A percentile compares a stretch with the other conserved stretches of the same genome.
phyloP scores from a whole-genome alignment of 192 early-diverging fungal species.

The Martensiomyces pterosporus region DNA sequence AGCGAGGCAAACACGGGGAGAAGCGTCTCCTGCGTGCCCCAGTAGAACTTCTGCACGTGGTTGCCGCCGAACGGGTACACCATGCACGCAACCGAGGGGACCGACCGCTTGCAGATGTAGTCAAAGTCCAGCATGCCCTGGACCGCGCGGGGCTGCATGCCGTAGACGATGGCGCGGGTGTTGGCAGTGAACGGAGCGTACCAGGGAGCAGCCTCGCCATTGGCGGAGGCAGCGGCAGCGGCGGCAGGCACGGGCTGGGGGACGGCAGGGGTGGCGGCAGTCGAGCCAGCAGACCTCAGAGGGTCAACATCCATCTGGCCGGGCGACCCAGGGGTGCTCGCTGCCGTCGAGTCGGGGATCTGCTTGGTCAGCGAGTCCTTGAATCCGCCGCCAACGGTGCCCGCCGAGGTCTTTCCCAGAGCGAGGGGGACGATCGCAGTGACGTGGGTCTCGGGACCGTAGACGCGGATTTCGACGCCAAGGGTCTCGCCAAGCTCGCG shows the following conservation, averaged over 20 bases:
- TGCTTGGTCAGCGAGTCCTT: constrained; percentile 56
- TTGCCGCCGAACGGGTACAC: constrained; percentile 98
- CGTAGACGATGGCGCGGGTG: constrained; percentile 92
- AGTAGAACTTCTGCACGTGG: constrained; percentile 99
- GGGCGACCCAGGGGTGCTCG: constrained; percentile 46
- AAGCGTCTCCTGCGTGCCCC: constrained; percentile 97
- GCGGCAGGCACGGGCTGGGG: constrained; percentile 48
- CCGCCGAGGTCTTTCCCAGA: constrained; percentile 53
- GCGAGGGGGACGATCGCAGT: constrained; percentile 98
- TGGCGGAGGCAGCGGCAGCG: constrained; percentile 21
- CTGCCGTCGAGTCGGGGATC: constrained; percentile 46
- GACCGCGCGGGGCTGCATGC: constrained; percentile 98
- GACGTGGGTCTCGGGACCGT: constrained; percentile 96
- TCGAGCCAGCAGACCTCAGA: constrained; percentile 19
- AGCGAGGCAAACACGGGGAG: constrained; percentile 89
- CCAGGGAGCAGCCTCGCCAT: constrained; percentile 50
- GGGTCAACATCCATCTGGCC: constrained; percentile 38
- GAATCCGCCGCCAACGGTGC: constrained; percentile 56
- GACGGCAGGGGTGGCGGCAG: constrained; percentile 43
- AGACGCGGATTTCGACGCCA: constrained; percentile 92
- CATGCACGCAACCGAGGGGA: constrained; percentile 96
- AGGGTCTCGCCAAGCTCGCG: constrained; percentile 88
- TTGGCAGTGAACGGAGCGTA: constrained; percentile 72
- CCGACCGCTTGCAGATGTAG: constrained; percentile 91
- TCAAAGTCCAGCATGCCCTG: constrained; percentile 99